Conservation (phyloP, 1,284 basidiomycete species). For the Apiotrichum siamense region DNA sequence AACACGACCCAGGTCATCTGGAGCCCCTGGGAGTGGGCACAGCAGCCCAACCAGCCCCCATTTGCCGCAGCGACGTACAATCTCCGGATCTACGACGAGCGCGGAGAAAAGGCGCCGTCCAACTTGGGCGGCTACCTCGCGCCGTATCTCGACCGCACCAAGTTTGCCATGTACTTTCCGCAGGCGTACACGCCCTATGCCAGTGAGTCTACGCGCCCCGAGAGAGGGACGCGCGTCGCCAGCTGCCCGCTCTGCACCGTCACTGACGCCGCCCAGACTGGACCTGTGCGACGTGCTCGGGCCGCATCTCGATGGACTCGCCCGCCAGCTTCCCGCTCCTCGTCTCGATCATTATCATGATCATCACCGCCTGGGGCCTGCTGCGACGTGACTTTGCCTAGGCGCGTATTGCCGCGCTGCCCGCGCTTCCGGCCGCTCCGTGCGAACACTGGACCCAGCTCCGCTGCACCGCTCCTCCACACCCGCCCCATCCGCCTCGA, state of each 20-base stretch:
- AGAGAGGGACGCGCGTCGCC: neutral
- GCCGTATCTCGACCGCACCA: conserved; percentile 60
- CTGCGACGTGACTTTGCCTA: conserved; percentile 49
- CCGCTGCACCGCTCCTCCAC: neutral
- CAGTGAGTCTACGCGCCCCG: conserved; percentile 52
- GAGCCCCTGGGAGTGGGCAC: conserved; percentile 73
- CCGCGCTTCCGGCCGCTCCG: neutral
- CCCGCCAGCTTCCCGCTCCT: conserved; percentile 62
- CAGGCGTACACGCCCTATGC: conserved; percentile 65
- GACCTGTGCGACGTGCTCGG: conserved; percentile 64
- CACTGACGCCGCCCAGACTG: conserved; percentile 50
- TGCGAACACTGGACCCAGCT: conserved; percentile 47
- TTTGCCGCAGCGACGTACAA: conserved; percentile 71
- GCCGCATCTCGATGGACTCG: conserved; percentile 50
- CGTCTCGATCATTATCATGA: conserved; percentile 62
- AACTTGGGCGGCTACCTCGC: conserved; percentile 61
- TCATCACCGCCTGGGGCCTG: conserved; percentile 64
- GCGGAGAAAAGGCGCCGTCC: conserved; percentile 58
- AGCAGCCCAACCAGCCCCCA: conserved; percentile 58
- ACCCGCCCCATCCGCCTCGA: neutral
- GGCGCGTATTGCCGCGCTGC: conserved; percentile 26
- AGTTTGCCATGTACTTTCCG: conserved; percentile 82
- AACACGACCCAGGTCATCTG: conserved; percentile 66
- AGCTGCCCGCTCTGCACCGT: neutral
- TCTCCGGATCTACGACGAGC: conserved; percentile 69